These are phyloP conservation scores for Botrytis medusae DNA, from an alignment of 2,329 filamentous ascomycete genomes.

Conservation along the genomic window DNA sequence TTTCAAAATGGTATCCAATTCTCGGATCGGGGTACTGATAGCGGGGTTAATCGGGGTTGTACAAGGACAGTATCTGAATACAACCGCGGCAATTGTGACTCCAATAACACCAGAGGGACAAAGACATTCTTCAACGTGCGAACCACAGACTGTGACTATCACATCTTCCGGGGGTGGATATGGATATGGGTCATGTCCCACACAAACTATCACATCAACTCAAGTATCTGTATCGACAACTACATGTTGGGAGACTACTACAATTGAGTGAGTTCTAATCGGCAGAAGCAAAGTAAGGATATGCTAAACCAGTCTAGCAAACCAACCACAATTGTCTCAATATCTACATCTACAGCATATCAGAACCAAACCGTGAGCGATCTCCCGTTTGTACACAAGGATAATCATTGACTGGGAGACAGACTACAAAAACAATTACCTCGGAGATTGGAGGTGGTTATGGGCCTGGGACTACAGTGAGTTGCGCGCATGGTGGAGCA, in stretches of 20 bases:
- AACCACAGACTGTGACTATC: conserved; percentile 6
- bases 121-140: conserved; percentile 2
- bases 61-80: conserved; percentile 23
- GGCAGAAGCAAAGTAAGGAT: background rate
- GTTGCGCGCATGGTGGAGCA: background rate
- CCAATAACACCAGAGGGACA: background rate
- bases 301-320: background rate
- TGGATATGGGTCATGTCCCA: conserved; percentile 21
- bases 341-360: conserved; percentile 8
- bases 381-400: background rate
- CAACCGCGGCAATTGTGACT: conserved; percentile 11
- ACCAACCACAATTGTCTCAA: conserved; percentile 5
- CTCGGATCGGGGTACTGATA: conserved; percentile 20
- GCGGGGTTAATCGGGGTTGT: conserved; percentile 28
- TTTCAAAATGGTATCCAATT: conserved; percentile 22
- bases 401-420: background rate
- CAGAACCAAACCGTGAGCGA: conserved; percentile 8
- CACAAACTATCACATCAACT: conserved; percentile 24
- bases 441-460: background rate
- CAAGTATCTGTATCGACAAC: conserved; percentile 10
- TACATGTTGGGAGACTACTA: conserved; percentile 7
- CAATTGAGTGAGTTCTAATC: background rate
- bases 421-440: background rate
- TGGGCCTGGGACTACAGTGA: conserved; percentile 12
- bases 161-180: background rate